phyloP scores from a whole-genome alignment of 2,329 filamentous ascomycete genomes.

The Incumbomyces delicatus region DNA sequence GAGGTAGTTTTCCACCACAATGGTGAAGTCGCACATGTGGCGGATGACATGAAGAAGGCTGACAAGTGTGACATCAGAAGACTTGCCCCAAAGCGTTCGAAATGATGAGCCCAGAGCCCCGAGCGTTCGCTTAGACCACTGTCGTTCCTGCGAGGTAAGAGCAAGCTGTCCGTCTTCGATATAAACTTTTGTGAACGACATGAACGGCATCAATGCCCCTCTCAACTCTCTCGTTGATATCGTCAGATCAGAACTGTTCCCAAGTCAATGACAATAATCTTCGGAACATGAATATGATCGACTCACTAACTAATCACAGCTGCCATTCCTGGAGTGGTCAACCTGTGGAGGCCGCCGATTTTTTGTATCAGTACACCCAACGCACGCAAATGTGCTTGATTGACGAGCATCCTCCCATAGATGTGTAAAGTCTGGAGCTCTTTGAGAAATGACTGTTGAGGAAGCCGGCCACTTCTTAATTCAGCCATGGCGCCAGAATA shows the following conservation, averaged over 20 bases:
- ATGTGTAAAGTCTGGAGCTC: slow-evolving; percentile 25
- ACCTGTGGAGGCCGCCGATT: too few relatives aligned
- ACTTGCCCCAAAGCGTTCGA: slow-evolving; percentile 8
- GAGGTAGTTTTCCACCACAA: slow-evolving; percentile 21
- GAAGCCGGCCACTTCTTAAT: slow-evolving; percentile 14
- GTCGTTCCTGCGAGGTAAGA: background rate
- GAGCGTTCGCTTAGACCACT: background rate
- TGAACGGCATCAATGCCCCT: slow-evolving; percentile 18
- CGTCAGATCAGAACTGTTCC: background rate
- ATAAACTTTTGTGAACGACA: slow-evolving; percentile 13
- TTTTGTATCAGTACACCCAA: too few relatives aligned
- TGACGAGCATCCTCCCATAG: too few relatives aligned
- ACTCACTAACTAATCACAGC: too few relatives aligned
- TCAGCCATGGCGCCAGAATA: slow-evolving; percentile 21
- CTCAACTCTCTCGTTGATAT: slow-evolving; percentile 26
- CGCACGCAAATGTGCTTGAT: too few relatives aligned
- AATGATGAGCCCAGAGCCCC: slow-evolving; percentile 17
- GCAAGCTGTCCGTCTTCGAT: slow-evolving; percentile 8
- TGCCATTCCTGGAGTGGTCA: too few relatives aligned
- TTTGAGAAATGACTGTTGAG: slow-evolving; percentile 27
- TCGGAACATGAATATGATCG: too few relatives aligned
- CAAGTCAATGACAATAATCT: too few relatives aligned
- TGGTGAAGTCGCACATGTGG: slow-evolving; percentile 24
- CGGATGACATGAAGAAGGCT: slow-evolving; percentile 25
- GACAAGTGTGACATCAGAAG: slow-evolving; percentile 1